Percentiles rank a stretch among this genome's conserved stretches.
Evolutionary conservation across 2,329 filamentous ascomycete genomes (phyloP).

Genomic region (Rutstroemia sp.): DNA sequence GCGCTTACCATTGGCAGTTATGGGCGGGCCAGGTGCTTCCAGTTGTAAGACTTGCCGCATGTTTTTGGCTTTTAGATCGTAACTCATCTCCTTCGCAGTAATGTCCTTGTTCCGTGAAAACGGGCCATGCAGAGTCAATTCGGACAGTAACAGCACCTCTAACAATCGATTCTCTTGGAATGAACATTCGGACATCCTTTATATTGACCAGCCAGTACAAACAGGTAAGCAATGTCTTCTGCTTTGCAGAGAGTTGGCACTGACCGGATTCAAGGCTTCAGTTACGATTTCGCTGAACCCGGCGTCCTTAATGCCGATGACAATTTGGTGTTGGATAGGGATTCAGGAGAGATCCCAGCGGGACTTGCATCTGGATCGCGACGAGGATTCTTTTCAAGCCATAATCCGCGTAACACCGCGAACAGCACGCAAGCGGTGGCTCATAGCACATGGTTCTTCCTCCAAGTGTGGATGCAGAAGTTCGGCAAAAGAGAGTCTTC

Average conservation of each 20-base stretch:
- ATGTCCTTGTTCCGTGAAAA: constrained; percentile 53
- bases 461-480: neutral
- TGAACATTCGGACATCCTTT: constrained; percentile 43
- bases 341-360: neutral
- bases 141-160: constrained; percentile 36
- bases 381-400: neutral
- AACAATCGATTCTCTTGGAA: constrained; percentile 55
- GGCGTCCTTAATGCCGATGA: neutral
- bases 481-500: neutral
- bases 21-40: constrained; percentile 52
- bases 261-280: neutral
- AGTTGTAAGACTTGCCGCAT: neutral
- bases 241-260: neutral
- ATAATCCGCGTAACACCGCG: neutral
- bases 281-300: neutral
- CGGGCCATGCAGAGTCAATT: constrained; percentile 35
- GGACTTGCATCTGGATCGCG: too few relatives aligned
- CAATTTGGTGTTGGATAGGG: neutral
- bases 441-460: neutral
- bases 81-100: neutral
- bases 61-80: neutral
- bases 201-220: constrained; percentile 37
- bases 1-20: constrained; percentile 31
- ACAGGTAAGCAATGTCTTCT: constrained; percentile 4
- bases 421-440: neutral